Percentiles rank a stretch among this genome's conserved stretches.
Conservation (phyloP, 169 alveolate species). For the Theileria parva region DNA sequence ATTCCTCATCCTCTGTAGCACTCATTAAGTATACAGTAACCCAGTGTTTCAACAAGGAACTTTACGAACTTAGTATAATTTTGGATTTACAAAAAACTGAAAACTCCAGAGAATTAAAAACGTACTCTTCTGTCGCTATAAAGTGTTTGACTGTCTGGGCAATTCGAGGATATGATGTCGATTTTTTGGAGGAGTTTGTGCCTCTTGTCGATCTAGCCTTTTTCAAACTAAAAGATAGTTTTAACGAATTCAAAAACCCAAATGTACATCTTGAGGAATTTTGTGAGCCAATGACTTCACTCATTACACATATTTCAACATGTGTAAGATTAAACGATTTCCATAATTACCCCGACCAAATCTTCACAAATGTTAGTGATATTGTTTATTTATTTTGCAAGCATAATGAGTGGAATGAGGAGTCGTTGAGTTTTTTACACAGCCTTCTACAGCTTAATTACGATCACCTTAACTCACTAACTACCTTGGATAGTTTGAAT, state of each 20-base stretch:
- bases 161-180: conserved; percentile 3
- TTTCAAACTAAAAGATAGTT: conserved; percentile 8
- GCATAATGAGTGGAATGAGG: background rate
- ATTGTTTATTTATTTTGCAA: too few relatives aligned
- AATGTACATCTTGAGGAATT: background rate
- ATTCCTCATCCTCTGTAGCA: background rate
- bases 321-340: background rate
- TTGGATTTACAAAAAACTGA: background rate
- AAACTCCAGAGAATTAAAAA: background rate
- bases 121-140: conserved; percentile 19
- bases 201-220: conserved; percentile 23
- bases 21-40: conserved; percentile 9
- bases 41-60: background rate
- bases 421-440: background rate
- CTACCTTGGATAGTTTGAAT: background rate
- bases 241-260: background rate
- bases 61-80: background rate
- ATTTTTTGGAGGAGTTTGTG: conserved; percentile 47
- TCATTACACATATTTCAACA: conserved; percentile 3
- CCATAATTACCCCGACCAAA: background rate
- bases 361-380: background rate
- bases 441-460: background rate
- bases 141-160: conserved; percentile 56
- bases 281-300: background rate
- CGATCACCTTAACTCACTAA: background rate